phyloP scores from a whole-genome alignment of 2,329 filamentous ascomycete genomes.

The Xenosphaeropsis pyriputrescens region DNA sequence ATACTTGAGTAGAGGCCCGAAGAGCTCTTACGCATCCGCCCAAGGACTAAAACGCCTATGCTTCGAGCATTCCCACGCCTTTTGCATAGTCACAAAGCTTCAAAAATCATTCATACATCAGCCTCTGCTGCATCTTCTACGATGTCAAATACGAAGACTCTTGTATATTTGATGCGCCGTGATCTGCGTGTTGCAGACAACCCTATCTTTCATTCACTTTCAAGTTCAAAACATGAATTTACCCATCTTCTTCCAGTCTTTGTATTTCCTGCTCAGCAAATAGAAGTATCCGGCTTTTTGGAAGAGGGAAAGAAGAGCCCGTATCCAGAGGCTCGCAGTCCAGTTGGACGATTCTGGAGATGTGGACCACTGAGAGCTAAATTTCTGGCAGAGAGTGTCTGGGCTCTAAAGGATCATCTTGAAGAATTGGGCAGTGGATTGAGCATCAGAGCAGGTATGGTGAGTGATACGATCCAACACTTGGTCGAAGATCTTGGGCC shows the following conservation, averaged over 20 bases:
- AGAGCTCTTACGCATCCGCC: no score
- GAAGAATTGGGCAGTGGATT: slow-evolving; percentile 45
- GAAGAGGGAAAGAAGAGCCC: slow-evolving; percentile 32
- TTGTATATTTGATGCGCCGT: slow-evolving; percentile 58
- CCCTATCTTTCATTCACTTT: slow-evolving; percentile 48
- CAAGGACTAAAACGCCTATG: no score
- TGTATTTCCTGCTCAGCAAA: slow-evolving; percentile 52
- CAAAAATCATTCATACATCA: no score
- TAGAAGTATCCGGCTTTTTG: slow-evolving; percentile 66
- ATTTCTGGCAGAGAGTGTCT: slow-evolving; percentile 59
- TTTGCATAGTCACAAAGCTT: no score
- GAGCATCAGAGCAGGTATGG: slow-evolving; percentile 45
- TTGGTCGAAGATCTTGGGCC: slow-evolving; percentile 34
- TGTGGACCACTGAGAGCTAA: slow-evolving; percentile 59
- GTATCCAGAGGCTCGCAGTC: slow-evolving; percentile 52
- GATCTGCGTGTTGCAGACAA: slow-evolving; percentile 65
- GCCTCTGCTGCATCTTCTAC: not conserved
- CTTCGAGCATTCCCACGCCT: no score
- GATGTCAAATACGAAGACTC: slow-evolving; percentile 29
- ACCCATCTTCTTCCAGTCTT: slow-evolving; percentile 62
- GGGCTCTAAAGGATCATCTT: slow-evolving; percentile 53
- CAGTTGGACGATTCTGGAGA: slow-evolving; percentile 54
- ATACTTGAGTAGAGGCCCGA: no score
- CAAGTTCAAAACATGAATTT: slow-evolving; percentile 34
- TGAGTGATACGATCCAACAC: slow-evolving; percentile 41